Percentiles rank a stretch among this genome's conserved stretches.
phyloP scores from a whole-genome alignment of 2,329 filamentous ascomycete species.

The Scolecobasidium constrictum region DNA sequence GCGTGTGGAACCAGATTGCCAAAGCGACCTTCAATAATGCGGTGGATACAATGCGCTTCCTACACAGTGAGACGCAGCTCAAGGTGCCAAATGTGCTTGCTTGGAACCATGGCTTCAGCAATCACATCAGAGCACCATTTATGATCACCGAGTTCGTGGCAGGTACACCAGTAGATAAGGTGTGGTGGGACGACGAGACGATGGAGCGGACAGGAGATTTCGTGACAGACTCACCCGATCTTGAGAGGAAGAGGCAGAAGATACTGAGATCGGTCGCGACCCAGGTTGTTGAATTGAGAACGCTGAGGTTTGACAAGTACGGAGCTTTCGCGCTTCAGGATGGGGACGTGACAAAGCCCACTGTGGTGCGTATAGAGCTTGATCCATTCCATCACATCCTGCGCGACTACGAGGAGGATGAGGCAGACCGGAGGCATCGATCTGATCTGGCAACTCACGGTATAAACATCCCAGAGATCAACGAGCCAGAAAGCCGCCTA shows the following conservation, averaged over 20 bases:
- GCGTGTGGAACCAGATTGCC: neutral
- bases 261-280: slow-evolving; percentile 4
- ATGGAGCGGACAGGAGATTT: neutral
- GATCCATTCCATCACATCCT: neutral
- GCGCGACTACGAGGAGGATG: no score
- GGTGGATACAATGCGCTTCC: neutral
- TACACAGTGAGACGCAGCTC: neutral
- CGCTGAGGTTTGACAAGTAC: neutral
- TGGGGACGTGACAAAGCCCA: neutral
- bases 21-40: neutral
- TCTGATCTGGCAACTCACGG: no score
- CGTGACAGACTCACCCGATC: neutral
- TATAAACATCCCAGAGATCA: neutral
- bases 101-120: neutral
- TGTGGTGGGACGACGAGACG: neutral
- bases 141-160: neutral
- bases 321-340: neutral
- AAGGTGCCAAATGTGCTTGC: neutral
- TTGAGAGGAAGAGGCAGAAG: slow-evolving; percentile 1
- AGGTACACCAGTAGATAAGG: neutral
- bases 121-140: neutral
- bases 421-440: no score
- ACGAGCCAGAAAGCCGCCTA: neutral
- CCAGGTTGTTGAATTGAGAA: neutral
- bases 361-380: neutral